phyloP scores from a whole-genome alignment of 2,329 filamentous ascomycete species.

The Cryphonectria radicalis region DNA sequence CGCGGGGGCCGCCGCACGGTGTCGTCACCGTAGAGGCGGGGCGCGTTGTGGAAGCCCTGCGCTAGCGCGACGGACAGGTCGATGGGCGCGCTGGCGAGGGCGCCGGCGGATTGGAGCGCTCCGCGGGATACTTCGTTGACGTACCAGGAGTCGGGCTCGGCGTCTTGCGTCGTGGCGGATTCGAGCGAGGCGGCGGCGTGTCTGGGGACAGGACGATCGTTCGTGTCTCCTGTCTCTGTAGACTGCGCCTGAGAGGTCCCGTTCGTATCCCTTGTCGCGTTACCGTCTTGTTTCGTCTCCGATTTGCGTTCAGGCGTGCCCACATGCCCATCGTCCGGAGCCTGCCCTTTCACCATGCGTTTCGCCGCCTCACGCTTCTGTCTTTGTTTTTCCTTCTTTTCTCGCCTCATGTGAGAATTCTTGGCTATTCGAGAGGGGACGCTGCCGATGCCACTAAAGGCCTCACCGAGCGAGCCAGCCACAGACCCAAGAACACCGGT shows the following conservation, averaged over 20 bases:
- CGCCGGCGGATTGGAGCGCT: constrained; percentile 53
- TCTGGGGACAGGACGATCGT: constrained; percentile 11
- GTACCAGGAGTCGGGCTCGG: constrained; percentile 45
- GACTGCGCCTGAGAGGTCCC: constrained; percentile 24
- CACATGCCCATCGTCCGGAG: constrained; percentile 31
- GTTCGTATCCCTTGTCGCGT: constrained; percentile 13
- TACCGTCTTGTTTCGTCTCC: neutral
- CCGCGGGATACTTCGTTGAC: constrained; percentile 57
- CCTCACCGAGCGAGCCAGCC: constrained; percentile 59
- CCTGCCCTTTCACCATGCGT: constrained; percentile 24
- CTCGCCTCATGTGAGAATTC: constrained; percentile 57
- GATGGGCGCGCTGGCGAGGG: constrained; percentile 61
- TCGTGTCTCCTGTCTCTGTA: constrained; percentile 31
- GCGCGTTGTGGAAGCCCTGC: constrained; percentile 73
- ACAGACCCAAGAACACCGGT: constrained; percentile 68
- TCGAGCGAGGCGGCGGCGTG: constrained; percentile 31
- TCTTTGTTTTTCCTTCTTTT: constrained; percentile 44
- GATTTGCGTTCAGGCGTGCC: constrained; percentile 13
- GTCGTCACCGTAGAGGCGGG: constrained; percentile 70
- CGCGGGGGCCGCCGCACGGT: constrained; percentile 67
- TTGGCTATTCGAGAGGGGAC: constrained; percentile 66
- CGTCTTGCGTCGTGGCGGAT: constrained; percentile 35
- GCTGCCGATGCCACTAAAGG: constrained; percentile 65
- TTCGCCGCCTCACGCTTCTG: constrained; percentile 21
- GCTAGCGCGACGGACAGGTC: constrained; percentile 64